Percentiles rank a stretch among this genome's conserved stretches.
phyloP scores from a whole-genome alignment of 2,329 filamentous ascomycete genomes.

The Aureobasidium sp. region DNA sequence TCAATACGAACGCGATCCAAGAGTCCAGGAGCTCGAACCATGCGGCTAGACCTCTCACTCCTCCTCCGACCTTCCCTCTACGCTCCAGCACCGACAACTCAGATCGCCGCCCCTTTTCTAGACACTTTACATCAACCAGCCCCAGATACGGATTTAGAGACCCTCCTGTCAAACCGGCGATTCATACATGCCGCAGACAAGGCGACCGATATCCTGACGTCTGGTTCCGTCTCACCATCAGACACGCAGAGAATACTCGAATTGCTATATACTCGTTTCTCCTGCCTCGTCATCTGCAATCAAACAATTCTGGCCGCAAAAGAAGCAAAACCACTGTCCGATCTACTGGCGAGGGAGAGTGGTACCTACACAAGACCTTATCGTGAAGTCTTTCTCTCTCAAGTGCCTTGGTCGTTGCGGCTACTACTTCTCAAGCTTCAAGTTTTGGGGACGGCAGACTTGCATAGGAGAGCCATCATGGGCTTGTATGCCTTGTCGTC shows the following conservation, averaged over 20 bases:
- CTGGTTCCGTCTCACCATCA: conserved; percentile 37
- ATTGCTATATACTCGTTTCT: conserved; percentile 64
- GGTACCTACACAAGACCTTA: background rate
- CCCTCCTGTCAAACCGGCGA: conserved; percentile 64
- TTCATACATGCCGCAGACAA: conserved; percentile 58
- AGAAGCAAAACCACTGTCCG: conserved; percentile 57
- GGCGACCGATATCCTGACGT: conserved; percentile 34
- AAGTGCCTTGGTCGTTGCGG: conserved; percentile 80
- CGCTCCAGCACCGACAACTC: conserved; percentile 64
- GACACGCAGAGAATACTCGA: conserved; percentile 64
- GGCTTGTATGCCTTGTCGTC: conserved; percentile 75
- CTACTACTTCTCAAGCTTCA: conserved; percentile 78
- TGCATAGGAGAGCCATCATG: conserved; percentile 74
- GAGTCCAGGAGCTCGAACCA: conserved; percentile 19
- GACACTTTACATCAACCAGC: conserved; percentile 58
- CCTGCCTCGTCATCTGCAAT: conserved; percentile 70
- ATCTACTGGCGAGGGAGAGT: conserved; percentile 36
- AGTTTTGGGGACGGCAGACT: conserved; percentile 78
- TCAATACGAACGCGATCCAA: conserved; percentile 17
- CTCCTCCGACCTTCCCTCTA: conserved; percentile 75
- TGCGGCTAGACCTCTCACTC: conserved; percentile 66
- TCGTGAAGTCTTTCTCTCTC: background rate
- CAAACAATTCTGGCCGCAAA: conserved; percentile 51
- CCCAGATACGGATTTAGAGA: conserved; percentile 57
- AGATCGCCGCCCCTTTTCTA: conserved; percentile 59